Conservation (phyloP, 805 yeast species). For the Metschnikowia corniflorae region DNA sequence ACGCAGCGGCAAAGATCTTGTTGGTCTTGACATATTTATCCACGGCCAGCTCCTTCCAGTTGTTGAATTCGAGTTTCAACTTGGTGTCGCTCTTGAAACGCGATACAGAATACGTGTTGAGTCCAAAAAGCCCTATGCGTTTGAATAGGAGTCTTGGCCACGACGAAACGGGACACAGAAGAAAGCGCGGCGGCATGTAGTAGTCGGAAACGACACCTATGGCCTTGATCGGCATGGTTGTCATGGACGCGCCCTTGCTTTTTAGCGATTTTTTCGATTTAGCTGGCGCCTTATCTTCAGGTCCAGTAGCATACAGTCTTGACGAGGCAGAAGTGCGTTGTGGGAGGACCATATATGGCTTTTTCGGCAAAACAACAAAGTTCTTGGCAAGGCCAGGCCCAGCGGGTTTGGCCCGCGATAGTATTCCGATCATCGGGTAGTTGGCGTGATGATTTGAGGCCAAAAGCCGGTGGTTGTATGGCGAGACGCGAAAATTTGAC, state of each 20-base stretch:
- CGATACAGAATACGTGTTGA: constrained; percentile 55
- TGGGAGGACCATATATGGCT: no score
- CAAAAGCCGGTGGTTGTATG: no score
- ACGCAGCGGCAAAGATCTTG: constrained; percentile 66
- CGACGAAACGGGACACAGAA: constrained; percentile 22
- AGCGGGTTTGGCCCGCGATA: constrained; percentile 3
- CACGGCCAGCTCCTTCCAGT: constrained; percentile 85
- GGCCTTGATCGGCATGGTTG: constrained; percentile 35
- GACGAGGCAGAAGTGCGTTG: no score
- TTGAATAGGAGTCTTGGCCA: constrained; percentile 51
- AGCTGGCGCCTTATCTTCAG: constrained; percentile 10
- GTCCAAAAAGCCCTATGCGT: constrained; percentile 62
- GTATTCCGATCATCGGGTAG: constrained; percentile 4
- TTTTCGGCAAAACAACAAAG: no score
- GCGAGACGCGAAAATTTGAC: no score
- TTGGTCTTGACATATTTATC: constrained; percentile 75
- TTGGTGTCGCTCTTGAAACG: constrained; percentile 43
- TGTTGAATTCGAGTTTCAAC: constrained; percentile 53
- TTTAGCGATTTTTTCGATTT: constrained; percentile 6
- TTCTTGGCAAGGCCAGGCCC: neutral
- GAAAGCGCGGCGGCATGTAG: constrained; percentile 39
- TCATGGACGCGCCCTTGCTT: constrained; percentile 26
- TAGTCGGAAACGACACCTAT: constrained; percentile 42
- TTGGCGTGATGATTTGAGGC: no score
- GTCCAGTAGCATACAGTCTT: constrained; percentile 15